These are phyloP conservation scores for Lupinus albus DNA, from an alignment of 306 rosid species.

Conservation along the genomic window DNA sequence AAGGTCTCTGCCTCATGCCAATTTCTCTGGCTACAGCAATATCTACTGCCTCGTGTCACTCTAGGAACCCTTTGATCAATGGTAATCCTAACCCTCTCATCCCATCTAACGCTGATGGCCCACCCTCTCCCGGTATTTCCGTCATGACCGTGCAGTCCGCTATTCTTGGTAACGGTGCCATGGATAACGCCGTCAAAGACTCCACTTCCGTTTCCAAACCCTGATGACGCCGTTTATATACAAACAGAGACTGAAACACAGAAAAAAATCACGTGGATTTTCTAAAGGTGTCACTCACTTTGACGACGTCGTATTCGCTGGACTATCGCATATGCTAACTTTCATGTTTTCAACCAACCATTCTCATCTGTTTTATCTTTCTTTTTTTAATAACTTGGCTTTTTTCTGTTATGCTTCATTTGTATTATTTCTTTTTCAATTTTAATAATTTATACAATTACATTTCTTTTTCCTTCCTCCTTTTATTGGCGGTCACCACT, in stretches of 20 bases:
- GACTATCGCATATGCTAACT: slow-evolving; percentile 53
- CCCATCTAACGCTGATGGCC: slow-evolving; percentile 68
- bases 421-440: not conserved
- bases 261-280: slow-evolving; percentile 44
- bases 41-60: slow-evolving; percentile 82
- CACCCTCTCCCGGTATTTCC: slow-evolving; percentile 87
- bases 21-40: slow-evolving; percentile 92
- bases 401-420: not conserved
- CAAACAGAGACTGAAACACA: not conserved
- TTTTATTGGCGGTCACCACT: not conserved
- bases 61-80: slow-evolving; percentile 57
- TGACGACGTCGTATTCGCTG: slow-evolving; percentile 75
- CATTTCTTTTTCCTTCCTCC: not conserved
- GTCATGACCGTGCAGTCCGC: slow-evolving; percentile 76
- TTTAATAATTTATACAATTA: not conserved
- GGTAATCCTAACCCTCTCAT: slow-evolving; percentile 9
- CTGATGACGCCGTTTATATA: slow-evolving; percentile 46
- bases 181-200: slow-evolving; percentile 63
- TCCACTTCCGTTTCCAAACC: slow-evolving; percentile 75
- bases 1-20: slow-evolving; percentile 98
- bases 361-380: not conserved
- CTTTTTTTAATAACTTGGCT: not conserved
- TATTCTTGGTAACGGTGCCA: slow-evolving; percentile 51
- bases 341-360: not conserved
- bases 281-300: slow-evolving; percentile 41